Evolutionary conservation across 495 filamentous ascomycete genomes (phyloP), one percentile per base, ranked within the genome.

Genomic region (Pyrenula aspistea): DNA sequence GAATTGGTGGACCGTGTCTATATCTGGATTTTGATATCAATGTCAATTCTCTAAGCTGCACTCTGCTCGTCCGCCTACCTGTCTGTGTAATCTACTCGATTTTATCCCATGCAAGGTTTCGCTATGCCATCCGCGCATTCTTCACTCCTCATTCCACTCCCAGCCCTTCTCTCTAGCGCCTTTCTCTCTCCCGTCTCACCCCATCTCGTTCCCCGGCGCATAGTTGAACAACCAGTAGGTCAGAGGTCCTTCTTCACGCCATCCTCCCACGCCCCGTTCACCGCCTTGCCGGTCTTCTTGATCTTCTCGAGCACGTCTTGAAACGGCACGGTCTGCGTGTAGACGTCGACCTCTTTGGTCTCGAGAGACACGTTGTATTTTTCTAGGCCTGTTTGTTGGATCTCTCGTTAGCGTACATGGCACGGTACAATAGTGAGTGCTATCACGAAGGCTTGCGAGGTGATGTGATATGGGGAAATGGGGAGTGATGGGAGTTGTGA

Each of bases 251-350:
- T 58, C 52, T 48, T 51, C 22, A 55, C 22, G 53, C 76, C 77
- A 67, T 80, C 83, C 19, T 76, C 84, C 78, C 87, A 81, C 21
- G 82, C 88, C 22, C 72, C 79, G 60, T 83, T 90, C 60, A 98
- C 83, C 63, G 81, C 83, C 82, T 97, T 98, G 25, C 91, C 91
- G 1, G 93, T 96, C 81, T 96, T 97, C 80, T 84, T 83, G 66
- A 98, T 96, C 57, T 83, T 91, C 64, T 81, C 79, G 54, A 95
- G 79, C 50, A 98, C 89, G 22, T 82, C 88, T 54, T 89, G 81
- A 70, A 91, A 95, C 47, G 77, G 69, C 47, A 95, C 73, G 12
- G 69, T 67, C 0, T 74, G 69, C 31, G 91, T 80, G 54, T 83
- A 73, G 51, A 96, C 78, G 49, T 76, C 77, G 49, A 89, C 93